Base-by-base conservation (phyloP, 352 stramenopile genomes). In the Phytophthora pinifolia region DNA sequence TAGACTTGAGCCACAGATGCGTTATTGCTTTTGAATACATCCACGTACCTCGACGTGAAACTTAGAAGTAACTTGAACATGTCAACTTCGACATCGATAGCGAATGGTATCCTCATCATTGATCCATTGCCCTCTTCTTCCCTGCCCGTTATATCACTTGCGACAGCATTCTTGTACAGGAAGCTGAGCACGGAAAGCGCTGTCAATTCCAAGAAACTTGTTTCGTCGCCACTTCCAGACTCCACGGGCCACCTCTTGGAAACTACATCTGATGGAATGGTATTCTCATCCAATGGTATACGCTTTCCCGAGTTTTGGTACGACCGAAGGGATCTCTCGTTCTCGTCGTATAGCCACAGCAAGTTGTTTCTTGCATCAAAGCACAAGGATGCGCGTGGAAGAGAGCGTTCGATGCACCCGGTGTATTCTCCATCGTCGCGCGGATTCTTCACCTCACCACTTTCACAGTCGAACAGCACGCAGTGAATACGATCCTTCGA, bases 281-380 rank as follows among this genome's bases (percentile, higher is more conserved):
- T 54, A 25, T 53, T 66, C n/a, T 83, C 63, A 34, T 66, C 70
- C 31, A 78, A 51, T 6, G 65, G 56, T 46, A 83, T 77, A 12
- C 59, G 53, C 17, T 77, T 70, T 6, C 73, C 73, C 5, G 65
- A 59, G 45, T 83, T 83, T 42, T 72, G 62, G 9, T 75, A 83
- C 12, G 62, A 70, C 9, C 46, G 30, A 2, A 88, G 25, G 30
- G 42, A 54, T 9, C 51, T 59, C 18, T 77, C 72, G 15, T 45
- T n/a, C 12, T 43, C 53, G 32, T 79, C 61, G 15, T 79, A 72
- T 9, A 64, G 25, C 65, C 70, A 82, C 7, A 82, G 25, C 29
- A 86, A 31, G 17, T 82, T 79, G 46, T 78, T 81, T 36, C 60
- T 70, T 14, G 59, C 68, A 45, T 78, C 74, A 41, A 88, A 91